A percentile compares a stretch with the other conserved stretches of the same genome.
Evolutionary conservation across 2,329 filamentous ascomycete genomes (phyloP).

Genomic region (Drechmeria coniospora): DNA sequence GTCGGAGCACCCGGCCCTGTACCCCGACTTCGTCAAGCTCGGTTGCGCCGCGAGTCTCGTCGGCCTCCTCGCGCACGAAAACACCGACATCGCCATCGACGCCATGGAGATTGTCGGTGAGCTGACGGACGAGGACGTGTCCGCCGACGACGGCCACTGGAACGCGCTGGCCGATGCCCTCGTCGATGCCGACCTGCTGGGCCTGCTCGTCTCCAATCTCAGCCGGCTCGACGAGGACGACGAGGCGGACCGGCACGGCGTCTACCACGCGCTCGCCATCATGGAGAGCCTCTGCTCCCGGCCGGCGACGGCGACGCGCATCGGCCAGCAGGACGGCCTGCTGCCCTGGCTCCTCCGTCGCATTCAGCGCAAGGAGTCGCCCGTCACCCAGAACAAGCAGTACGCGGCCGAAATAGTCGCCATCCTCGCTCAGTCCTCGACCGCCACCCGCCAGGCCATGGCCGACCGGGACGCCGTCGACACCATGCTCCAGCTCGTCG

Average conservation of each 20-base stretch:
- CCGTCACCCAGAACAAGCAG: constrained; percentile 79
- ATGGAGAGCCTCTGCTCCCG: constrained; percentile 76
- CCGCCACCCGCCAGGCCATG: constrained; percentile 47
- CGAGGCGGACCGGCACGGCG: constrained; percentile 60
- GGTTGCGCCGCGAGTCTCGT: constrained; percentile 63
- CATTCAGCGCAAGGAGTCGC: constrained; percentile 51
- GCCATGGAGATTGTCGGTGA: constrained; percentile 82
- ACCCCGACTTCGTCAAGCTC: constrained; percentile 62
- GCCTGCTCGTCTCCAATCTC: constrained; percentile 64
- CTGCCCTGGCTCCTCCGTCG: constrained; percentile 65
- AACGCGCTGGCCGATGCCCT: constrained; percentile 53
- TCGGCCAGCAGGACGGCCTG: constrained; percentile 53
- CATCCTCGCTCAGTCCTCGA: constrained; percentile 67
- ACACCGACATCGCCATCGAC: constrained; percentile 89
- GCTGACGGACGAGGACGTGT: constrained; percentile 84
- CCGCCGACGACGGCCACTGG: constrained; percentile 70
- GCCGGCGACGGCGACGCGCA: constrained; percentile 48
- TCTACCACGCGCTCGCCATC: constrained; percentile 73
- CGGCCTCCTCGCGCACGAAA: constrained; percentile 77
- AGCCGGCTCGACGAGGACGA: constrained; percentile 60
- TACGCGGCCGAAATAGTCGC: constrained; percentile 87
- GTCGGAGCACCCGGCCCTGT: constrained; percentile 72
- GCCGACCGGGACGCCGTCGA: constrained; percentile 59
- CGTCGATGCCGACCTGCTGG: constrained; percentile 54
- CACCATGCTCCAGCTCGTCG: constrained; percentile 64